A percentile compares a stretch with the other conserved stretches of the same genome.
Evolutionary conservation across 2,329 filamentous ascomycete genomes (phyloP).

Genomic region (Penicillium fuscoglaucum): DNA sequence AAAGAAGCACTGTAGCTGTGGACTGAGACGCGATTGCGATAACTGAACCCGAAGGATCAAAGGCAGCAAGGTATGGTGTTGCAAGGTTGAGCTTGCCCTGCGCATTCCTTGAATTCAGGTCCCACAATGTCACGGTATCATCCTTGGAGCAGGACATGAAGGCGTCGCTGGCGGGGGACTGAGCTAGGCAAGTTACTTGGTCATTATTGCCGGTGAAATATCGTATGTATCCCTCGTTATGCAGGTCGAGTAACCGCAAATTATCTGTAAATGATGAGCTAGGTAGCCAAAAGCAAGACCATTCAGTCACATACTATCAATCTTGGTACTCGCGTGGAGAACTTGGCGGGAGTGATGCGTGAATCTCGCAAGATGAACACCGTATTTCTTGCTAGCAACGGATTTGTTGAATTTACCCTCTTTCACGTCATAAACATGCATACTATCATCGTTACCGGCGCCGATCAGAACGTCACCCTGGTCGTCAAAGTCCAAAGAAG

Average conservation of each 20-base stretch:
- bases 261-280: constrained; percentile 52
- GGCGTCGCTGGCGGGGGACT: constrained; percentile 83
- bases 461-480: constrained; percentile 89
- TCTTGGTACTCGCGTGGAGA: constrained; percentile 92
- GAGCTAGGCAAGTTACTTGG: constrained; percentile 76
- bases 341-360: constrained; percentile 89
- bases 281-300: neutral
- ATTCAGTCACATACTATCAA: constrained; percentile 65
- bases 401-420: constrained; percentile 88
- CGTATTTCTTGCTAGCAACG: constrained; percentile 93
- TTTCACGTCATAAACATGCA: constrained; percentile 92
- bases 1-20: constrained; percentile 78
- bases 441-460: constrained; percentile 88
- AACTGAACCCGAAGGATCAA: constrained; percentile 87
- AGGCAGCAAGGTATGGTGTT: constrained; percentile 79
- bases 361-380: constrained; percentile 89
- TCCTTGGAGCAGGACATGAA: constrained; percentile 92
- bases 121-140: constrained; percentile 90
- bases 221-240: constrained; percentile 94
- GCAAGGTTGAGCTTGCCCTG: constrained; percentile 79
- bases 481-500: constrained; percentile 95
- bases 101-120: constrained; percentile 75
- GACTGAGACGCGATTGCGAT: constrained; percentile 85
- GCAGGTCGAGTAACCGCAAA: constrained; percentile 78
- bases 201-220: constrained; percentile 92